Percentiles rank a stretch among this genome's conserved stretches.
Evolutionary conservation across 495 filamentous ascomycete genomes (phyloP).

Genomic region (Pyrenopolyporus hunteri): DNA sequence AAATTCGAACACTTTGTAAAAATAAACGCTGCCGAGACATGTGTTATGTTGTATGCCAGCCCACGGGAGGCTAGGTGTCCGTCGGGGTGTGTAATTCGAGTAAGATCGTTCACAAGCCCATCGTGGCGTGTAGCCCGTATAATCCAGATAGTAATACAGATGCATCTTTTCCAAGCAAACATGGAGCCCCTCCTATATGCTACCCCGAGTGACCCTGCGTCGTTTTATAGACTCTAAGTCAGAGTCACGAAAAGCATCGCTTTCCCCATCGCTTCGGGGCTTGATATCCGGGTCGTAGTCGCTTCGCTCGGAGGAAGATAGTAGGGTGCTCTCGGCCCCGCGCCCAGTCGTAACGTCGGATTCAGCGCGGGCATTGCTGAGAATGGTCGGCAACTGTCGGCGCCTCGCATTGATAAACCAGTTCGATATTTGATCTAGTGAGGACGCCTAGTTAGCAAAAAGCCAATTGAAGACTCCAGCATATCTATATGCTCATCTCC

Average conservation of each 20-base stretch:
- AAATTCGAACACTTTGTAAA: neutral
- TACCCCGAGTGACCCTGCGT: slow-evolving; percentile 27
- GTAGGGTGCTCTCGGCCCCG: slow-evolving; percentile 30
- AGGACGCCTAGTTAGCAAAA: slow-evolving; percentile 15
- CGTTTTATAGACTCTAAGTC: slow-evolving; percentile 17
- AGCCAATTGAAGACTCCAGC: neutral
- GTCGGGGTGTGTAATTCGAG: no score
- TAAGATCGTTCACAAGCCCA: no score
- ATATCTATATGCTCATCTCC: neutral
- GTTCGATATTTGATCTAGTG: slow-evolving; percentile 75
- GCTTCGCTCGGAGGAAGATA: slow-evolving; percentile 32
- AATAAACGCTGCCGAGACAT: neutral
- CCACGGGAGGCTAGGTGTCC: no score
- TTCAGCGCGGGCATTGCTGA: slow-evolving; percentile 58
- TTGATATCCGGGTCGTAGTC: slow-evolving; percentile 40
- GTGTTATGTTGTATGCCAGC: neutral
- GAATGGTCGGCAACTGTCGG: slow-evolving; percentile 72
- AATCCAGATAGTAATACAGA: slow-evolving; percentile 18
- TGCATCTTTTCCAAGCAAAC: neutral
- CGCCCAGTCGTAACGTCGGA: slow-evolving; percentile 40
- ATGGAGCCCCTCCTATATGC: slow-evolving; percentile 23
- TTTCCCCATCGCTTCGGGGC: slow-evolving; percentile 49
- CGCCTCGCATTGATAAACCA: slow-evolving; percentile 95
- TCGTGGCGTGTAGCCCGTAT: neutral
- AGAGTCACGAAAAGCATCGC: slow-evolving; percentile 43